Conservation (phyloP, 257 asterid genomes). For the Penstemon davidsonii region DNA sequence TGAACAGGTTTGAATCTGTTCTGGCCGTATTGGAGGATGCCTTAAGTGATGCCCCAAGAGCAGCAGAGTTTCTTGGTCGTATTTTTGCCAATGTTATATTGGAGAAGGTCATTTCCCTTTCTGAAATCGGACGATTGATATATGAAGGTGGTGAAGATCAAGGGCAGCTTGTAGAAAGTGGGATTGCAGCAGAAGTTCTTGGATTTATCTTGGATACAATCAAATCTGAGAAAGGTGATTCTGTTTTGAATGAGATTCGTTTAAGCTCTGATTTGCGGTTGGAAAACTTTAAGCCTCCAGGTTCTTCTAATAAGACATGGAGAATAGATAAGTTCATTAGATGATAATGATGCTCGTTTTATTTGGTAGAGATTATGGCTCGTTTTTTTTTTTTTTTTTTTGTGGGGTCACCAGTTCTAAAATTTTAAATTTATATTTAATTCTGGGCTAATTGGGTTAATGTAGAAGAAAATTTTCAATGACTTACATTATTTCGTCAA, state of each 20-base stretch:
- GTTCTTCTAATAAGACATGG: constrained; percentile 27
- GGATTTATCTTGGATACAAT: constrained; percentile 48
- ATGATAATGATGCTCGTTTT: constrained; percentile 29
- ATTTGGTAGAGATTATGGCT: constrained; percentile 25
- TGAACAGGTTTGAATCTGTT: constrained; percentile 60
- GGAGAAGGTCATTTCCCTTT: constrained; percentile 46
- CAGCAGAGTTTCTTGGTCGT: constrained; percentile 59
- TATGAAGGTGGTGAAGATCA: constrained; percentile 58
- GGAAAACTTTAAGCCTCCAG: constrained; percentile 51
- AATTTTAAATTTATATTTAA: constrained; percentile 29
- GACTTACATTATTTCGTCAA: constrained; percentile 28
- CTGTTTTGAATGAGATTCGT: constrained; percentile 48
- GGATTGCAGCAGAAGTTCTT: constrained; percentile 64
- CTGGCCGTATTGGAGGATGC: constrained; percentile 61
- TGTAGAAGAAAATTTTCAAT: constrained; percentile 25
- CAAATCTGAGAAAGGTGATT: constrained; percentile 59
- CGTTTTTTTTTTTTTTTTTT: not conserved
- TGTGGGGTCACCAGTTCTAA: constrained; percentile 22
- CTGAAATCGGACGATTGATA: constrained; percentile 48
- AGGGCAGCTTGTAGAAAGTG: constrained; percentile 52
- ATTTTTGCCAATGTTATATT: constrained; percentile 44
- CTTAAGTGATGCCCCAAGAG: constrained; percentile 71
- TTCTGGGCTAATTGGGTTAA: constrained; percentile 12
- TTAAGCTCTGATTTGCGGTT: constrained; percentile 45
- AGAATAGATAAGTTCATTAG: constrained; percentile 50